phyloP scores from a whole-genome alignment of 306 rosid species.

The Castanea mollissima region DNA sequence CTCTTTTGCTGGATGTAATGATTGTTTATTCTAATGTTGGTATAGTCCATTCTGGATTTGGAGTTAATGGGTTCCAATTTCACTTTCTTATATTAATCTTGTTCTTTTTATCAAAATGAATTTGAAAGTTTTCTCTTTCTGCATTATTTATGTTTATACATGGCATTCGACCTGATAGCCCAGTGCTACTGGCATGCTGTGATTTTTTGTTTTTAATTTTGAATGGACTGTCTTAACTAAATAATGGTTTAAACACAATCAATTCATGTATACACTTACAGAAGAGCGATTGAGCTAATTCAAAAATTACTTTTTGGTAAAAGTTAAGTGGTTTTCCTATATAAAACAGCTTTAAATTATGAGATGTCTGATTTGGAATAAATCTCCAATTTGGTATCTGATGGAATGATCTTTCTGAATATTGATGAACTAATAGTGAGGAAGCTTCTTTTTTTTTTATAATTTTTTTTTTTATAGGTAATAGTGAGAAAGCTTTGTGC shows the following conservation, averaged over 20 bases:
- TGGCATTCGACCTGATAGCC: not conserved
- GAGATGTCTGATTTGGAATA: not conserved
- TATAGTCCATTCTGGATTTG: not conserved
- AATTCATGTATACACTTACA: not conserved
- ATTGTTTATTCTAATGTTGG: not conserved
- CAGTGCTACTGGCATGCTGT: no score
- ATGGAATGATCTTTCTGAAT: not conserved
- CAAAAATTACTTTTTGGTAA: not conserved
- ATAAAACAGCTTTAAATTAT: not conserved
- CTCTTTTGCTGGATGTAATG: not conserved
- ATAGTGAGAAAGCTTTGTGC: no score
- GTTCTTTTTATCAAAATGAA: not conserved
- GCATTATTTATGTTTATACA: not conserved
- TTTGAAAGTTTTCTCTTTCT: not conserved
- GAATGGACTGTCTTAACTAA: not conserved
- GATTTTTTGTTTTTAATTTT: not conserved
- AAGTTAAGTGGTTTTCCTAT: not conserved
- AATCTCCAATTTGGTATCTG: not conserved
- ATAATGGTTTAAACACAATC: not conserved
- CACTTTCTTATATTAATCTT: slow-evolving; percentile 1
- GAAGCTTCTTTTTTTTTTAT: not conserved
- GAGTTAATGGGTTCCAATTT: slow-evolving; percentile 16
- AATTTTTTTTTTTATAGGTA: no score
- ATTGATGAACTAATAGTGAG: not conserved
- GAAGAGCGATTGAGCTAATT: not conserved